Evolutionary conservation across 176 grass and related monocot species (phyloP).

Genomic region (Cenchrus purpureus): DNA sequence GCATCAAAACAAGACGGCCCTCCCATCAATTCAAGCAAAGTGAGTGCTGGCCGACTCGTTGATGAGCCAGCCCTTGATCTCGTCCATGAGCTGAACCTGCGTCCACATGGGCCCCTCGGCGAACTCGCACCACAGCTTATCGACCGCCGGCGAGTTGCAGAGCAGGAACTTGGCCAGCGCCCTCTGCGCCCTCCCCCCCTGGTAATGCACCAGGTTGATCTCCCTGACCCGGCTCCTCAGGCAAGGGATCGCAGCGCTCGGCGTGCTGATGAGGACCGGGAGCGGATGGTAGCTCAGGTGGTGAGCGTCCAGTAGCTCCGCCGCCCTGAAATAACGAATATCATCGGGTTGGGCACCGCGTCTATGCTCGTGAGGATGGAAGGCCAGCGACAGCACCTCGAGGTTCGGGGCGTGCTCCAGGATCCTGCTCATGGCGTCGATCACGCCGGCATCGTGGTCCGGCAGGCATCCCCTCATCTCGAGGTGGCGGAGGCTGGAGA

Average conservation of each 20-base stretch:
- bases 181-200: neutral
- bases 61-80: neutral
- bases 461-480: neutral
- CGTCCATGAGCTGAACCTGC: neutral
- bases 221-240: neutral
- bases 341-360: too few relatives aligned
- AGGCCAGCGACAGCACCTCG: constrained; percentile 12
- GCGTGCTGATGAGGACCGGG: neutral
- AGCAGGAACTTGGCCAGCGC: constrained; percentile 13
- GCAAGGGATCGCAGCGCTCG: neutral
- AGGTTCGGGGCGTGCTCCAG: constrained; percentile 21
- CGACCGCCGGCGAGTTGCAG: neutral
- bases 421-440: neutral
- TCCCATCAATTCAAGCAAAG: neutral
- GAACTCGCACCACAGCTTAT: neutral
- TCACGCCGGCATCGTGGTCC: neutral
- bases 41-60: neutral
- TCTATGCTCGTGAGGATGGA: neutral
- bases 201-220: constrained; percentile 11
- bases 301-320: neutral
- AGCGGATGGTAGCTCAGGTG: neutral
- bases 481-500: neutral
- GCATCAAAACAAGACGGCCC: neutral
- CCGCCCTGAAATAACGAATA: neutral
- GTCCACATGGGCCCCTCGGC: neutral